These are phyloP conservation scores for Picea glauca DNA, from an alignment of 75 land plant genomes.

Conservation along the genomic window DNA sequence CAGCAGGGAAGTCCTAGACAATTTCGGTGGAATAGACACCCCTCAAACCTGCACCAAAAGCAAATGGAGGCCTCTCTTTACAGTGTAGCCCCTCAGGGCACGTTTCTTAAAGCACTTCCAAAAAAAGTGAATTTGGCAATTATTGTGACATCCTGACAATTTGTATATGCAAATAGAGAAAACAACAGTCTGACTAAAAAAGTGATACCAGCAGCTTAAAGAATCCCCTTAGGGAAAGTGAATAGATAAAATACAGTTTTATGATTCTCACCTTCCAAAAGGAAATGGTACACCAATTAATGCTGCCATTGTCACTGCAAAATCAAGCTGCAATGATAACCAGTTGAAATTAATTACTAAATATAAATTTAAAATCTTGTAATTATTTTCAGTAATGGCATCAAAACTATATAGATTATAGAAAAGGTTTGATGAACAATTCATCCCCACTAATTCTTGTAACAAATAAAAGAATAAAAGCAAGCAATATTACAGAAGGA, in stretches of 20 bases:
- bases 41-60: too few species aligned
- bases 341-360: background rate
- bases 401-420: background rate
- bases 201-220: background rate
- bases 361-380: background rate
- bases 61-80: too few species aligned
- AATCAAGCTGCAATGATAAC: conserved; percentile 71
- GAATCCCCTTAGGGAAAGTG: too few species aligned
- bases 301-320: conserved; percentile 83
- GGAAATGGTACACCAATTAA: conserved; percentile 92
- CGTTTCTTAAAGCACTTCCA: too few species aligned
- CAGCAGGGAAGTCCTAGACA: too few species aligned
- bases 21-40: too few species aligned
- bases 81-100: too few species aligned
- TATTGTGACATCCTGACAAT: background rate
- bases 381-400: background rate
- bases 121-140: background rate
- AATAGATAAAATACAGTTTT: background rate
- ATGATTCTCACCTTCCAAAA: conserved; percentile 78
- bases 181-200: background rate
- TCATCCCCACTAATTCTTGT: background rate
- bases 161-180: background rate
- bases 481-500: background rate
- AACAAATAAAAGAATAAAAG: background rate
- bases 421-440: background rate